phyloP scores from a whole-genome alignment of 495 filamentous ascomycete species.

The Recurvomyces mirabilis region DNA sequence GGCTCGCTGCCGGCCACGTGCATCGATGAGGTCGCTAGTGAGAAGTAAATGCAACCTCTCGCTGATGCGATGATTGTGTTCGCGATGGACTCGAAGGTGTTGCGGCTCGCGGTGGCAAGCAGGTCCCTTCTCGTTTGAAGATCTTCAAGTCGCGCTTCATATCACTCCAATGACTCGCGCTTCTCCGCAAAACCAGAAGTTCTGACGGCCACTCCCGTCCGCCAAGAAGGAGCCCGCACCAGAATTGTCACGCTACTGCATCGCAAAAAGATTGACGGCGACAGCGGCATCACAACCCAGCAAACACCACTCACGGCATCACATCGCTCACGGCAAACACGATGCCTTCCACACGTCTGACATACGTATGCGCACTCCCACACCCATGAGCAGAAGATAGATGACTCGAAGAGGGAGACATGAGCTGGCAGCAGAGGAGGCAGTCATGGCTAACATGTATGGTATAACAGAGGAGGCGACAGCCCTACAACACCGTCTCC shows the following conservation, averaged over 20 bases:
- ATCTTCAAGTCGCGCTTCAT: neutral
- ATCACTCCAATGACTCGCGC: neutral
- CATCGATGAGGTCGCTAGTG: neutral
- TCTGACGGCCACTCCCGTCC: neutral
- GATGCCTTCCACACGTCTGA: conserved; percentile 61
- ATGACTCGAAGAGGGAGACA: no score
- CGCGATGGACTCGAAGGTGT: no score
- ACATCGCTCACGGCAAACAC: conserved; percentile 36
- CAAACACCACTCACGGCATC: conserved; percentile 48
- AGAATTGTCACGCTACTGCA: conserved; percentile 2
- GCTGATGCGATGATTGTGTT: conserved; percentile 1
- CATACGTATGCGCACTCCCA: conserved; percentile 50
- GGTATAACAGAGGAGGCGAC: conserved; percentile 13
- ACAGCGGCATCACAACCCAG: conserved; percentile 37
- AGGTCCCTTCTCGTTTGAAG: neutral
- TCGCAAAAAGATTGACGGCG: conserved; percentile 2
- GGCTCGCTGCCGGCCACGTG: conserved; percentile 16
- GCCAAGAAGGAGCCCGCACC: neutral
- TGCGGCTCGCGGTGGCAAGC: no score
- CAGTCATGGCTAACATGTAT: no score
- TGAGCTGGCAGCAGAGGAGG: no score
- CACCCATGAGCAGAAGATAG: neutral
- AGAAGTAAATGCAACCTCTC: neutral
- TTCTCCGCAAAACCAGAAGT: neutral
- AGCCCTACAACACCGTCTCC: conserved; percentile 79